Evolutionary conservation across 148 eudicot genomes (phyloP), one percentile per base, ranked within the genome.

Genomic region (Rhododendron vialii): DNA sequence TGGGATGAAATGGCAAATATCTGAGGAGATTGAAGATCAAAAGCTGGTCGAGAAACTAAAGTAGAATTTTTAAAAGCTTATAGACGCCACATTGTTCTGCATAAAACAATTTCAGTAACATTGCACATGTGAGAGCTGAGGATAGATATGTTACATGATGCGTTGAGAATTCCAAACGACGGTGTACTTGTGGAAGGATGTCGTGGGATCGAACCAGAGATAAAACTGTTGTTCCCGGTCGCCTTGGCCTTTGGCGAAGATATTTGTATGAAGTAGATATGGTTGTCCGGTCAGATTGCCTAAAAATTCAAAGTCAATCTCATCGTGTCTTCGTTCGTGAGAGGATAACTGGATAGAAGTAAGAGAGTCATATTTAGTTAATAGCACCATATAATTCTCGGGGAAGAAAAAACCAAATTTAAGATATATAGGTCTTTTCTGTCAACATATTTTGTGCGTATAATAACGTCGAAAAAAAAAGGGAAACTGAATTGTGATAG

Each of bases 151-250:
- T 26, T 87, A 87, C 88, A 83, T 83, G 53, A 87, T 87, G 24
- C 83, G 78, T 77, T 50, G 63, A 7, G 85, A 50, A 22, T 83
- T 87, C 88, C 88, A 87, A 7, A 87, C 2, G 20, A 87, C 51
- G 18, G 88, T 83, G n/a, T 87, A 83, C 38, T 85, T 83, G 86
- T 87, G 88, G 43, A 87, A 83, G 24, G 82, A 15, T 0, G 45
- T 5, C 1, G 88, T 87, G 7, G 88, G 88, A 57, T 87, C 78
- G 79, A 83, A 87, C 88, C 86, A 87, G 4, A 83, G 79, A 33
- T 47, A 11, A 77, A 87, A 83, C 48, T 83, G 83, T 78, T 87
- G 88, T 51, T 87, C 88, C 18, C 86, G 48, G 43, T 17, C 35
- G 2, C 86, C 88, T 48, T 83, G 84, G 4, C 88, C 86, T 48